A percentile compares a stretch with the other conserved stretches of the same genome.
Conservation (phyloP, 2,329 filamentous ascomycete genomes). For the Stenocarpella maydis region DNA sequence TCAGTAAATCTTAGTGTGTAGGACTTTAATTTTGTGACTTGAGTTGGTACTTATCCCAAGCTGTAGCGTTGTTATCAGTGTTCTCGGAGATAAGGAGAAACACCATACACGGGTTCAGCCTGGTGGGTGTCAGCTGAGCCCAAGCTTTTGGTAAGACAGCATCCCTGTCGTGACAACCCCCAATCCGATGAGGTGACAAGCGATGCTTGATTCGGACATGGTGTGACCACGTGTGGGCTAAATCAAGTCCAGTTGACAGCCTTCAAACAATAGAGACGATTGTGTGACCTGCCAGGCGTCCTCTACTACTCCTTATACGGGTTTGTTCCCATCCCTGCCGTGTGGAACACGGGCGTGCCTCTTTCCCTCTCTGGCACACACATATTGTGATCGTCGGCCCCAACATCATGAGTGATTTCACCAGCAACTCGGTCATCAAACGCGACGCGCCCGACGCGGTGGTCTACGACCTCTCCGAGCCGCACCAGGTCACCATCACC, state of each 20-base stretch:
- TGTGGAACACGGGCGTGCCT: neutral
- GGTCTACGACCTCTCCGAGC: constrained; percentile 46
- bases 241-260: neutral
- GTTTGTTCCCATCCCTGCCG: neutral
- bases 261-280: neutral
- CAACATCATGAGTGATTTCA: constrained; percentile 13
- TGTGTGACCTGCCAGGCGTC: neutral
- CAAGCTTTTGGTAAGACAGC: neutral
- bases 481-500: constrained; percentile 50
- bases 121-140: neutral
- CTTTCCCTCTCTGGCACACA: neutral
- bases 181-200: neutral
- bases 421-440: constrained; percentile 27
- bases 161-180: neutral
- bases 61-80: neutral
- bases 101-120: neutral
- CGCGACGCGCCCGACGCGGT: constrained; percentile 32
- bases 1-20: too few relatives aligned
- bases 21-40: too few relatives aligned
- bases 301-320: neutral
- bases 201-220: constrained; percentile 18
- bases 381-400: too few relatives aligned
- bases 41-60: neutral
- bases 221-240: constrained; percentile 17
- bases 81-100: neutral